Base-by-base conservation (phyloP, 768 basidiomycete species). In the Amanita thiersii region DNA sequence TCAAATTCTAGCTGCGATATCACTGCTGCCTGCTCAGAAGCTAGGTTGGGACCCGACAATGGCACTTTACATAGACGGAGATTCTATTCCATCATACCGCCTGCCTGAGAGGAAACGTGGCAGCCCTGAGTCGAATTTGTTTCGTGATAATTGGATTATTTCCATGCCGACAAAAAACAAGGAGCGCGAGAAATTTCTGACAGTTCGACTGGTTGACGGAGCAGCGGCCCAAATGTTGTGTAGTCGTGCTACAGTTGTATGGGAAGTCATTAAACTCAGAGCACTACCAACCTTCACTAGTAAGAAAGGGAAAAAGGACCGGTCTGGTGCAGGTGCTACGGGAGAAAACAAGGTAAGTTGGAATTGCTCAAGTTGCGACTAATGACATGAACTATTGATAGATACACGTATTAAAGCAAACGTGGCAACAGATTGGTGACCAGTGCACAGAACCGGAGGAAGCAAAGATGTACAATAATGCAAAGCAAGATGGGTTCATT, bases 21-120 rank as follows among this genome's bases (percentile, higher is more conserved):
- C 26, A 1, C 7, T 5, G 11, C 35, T 45, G 32, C 24, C 5
- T 2, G 44, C 47, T 2, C 35, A 37, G 15, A 14, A 41, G 36
- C 34, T 48, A 9, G 47, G 47, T 15, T 48, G 47, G 43, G 38
- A 48, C 23, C 32, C 34, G 12, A 9, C 19, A 0, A 48, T 48
- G 47, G 18, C n/a, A 21, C 21, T 48, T 1, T 45, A 41, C 9
- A 30, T 30, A 9, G n/a, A n/a, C n/a, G n/a, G n/a, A n/a, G n/a
- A n/a, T n/a, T n/a, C n/a, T n/a, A n/a, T n/a, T n/a, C n/a, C n/a
- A n/a, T n/a, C n/a, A n/a, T n/a, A n/a, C n/a, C n/a, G n/a, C n/a
- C n/a, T n/a, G n/a, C n/a, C n/a, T n/a, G n/a, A n/a, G n/a, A n/a
- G n/a, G n/a, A n/a, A n/a, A n/a, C n/a, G n/a, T n/a, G n/a, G n/a